Evolutionary conservation across 768 basidiomycete species (phyloP).

Genomic region (Amanita subjunquillea): DNA sequence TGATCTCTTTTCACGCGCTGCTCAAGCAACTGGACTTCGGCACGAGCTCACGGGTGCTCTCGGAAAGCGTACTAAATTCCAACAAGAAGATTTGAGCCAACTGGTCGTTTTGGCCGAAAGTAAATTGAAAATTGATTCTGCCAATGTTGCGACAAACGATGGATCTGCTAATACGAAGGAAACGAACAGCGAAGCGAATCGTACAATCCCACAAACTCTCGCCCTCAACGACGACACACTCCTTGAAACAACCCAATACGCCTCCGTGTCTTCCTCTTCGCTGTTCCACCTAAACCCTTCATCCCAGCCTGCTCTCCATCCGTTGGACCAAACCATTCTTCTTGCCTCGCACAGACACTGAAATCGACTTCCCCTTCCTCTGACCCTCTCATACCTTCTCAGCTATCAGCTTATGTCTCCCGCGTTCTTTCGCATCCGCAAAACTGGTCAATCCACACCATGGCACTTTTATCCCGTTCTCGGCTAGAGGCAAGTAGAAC

Average conservation of each 20-base stretch:
- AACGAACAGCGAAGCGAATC: not conserved
- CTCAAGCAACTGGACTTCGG: slow-evolving; percentile 65
- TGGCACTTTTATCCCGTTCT: slow-evolving; percentile 89
- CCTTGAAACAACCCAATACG: slow-evolving; percentile 88
- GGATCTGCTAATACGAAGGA: slow-evolving; percentile 3
- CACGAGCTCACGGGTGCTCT: slow-evolving; percentile 90
- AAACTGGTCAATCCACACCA: slow-evolving; percentile 96
- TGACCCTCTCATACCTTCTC: slow-evolving; percentile 74
- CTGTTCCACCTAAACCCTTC: slow-evolving; percentile 70
- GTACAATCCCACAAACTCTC: slow-evolving; percentile 64
- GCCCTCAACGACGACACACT: slow-evolving; percentile 92
- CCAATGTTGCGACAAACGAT: slow-evolving; percentile 9
- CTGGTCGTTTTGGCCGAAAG: slow-evolving; percentile 92
- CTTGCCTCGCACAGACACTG: slow-evolving; percentile 86
- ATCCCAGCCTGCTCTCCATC: slow-evolving; percentile 78
- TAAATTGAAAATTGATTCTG: slow-evolving; percentile 29
- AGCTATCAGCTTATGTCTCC: slow-evolving; percentile 87
- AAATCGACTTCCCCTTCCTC: slow-evolving; percentile 84
- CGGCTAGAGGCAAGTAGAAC: slow-evolving; percentile 83
- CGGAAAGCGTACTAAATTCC: slow-evolving; percentile 92
- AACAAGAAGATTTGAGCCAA: slow-evolving; percentile 76
- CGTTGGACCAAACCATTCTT: slow-evolving; percentile 89
- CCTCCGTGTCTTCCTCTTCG: slow-evolving; percentile 25
- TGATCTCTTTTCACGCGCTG: slow-evolving; percentile 68
- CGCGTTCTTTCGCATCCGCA: slow-evolving; percentile 83